A percentile compares a stretch with the other conserved stretches of the same genome.
Conservation (phyloP, 176 grass and related monocot species). For the Aegilops umbellulata region DNA sequence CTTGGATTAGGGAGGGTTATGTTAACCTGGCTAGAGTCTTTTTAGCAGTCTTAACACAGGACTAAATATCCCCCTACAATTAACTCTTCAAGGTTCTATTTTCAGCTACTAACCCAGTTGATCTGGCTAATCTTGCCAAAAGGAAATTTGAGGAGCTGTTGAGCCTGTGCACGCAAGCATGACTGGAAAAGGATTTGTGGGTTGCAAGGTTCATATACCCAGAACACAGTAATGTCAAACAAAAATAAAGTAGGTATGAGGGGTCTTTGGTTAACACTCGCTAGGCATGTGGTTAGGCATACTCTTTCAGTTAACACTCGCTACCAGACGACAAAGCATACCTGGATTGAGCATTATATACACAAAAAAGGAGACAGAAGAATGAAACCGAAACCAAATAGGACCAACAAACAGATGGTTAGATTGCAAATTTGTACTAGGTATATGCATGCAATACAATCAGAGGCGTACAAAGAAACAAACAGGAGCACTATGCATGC, state of each 20-base stretch:
- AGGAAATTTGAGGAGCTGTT: neutral
- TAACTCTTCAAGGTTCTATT: neutral
- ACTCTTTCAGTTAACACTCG: neutral
- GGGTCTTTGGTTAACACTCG: neutral
- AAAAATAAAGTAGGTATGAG: neutral
- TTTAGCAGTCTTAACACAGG: neutral
- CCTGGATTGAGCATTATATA: neutral
- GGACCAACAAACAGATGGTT: neutral
- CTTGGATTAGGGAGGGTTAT: neutral
- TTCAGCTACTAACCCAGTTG: neutral
- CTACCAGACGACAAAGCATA: neutral
- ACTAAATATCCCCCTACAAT: neutral
- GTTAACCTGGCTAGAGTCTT: neutral
- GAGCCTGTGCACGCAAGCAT: neutral
- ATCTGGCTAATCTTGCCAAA: neutral
- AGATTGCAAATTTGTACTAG: neutral
- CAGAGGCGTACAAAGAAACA: neutral
- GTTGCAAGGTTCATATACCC: neutral
- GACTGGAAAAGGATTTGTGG: neutral
- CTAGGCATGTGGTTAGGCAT: neutral
- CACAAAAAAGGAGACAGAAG: neutral
- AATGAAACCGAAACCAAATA: constrained; percentile 2
- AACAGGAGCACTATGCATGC: neutral
- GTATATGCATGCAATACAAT: neutral
- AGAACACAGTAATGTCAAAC: neutral